Evolutionary conservation across 345 rosid species (phyloP).

Genomic region (Populus euphratica): DNA sequence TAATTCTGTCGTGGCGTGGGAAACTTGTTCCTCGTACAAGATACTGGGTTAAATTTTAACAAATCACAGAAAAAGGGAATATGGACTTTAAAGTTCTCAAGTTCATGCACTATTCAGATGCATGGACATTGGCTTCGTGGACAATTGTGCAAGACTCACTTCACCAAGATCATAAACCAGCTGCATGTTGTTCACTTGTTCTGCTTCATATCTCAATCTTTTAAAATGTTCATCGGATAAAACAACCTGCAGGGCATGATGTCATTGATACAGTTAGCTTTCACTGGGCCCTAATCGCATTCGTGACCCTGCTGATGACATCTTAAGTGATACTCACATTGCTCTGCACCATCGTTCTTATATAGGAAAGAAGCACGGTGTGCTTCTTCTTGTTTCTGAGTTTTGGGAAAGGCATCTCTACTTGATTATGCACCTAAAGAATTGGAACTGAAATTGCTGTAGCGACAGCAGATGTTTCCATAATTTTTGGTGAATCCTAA

Average conservation of each 20-base stretch:
- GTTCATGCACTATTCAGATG: background rate
- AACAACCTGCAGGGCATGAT: background rate
- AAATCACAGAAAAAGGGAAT: background rate
- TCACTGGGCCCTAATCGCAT: too few relatives aligned
- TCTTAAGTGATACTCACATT: background rate
- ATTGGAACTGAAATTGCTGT: too few relatives aligned
- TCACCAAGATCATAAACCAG: background rate
- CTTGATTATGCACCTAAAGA: too few relatives aligned
- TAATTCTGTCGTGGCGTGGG: too few relatives aligned
- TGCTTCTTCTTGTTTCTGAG: too few relatives aligned
- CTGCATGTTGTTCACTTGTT: background rate
- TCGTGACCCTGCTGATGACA: background rate
- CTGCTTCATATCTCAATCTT: background rate
- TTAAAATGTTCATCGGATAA: too few relatives aligned
- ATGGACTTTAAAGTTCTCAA: background rate
- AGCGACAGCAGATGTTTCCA: too few relatives aligned
- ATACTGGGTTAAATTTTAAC: background rate
- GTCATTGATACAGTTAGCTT: background rate
- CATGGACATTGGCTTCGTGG: background rate
- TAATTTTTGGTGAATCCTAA: too few relatives aligned
- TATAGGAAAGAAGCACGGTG: too few relatives aligned
- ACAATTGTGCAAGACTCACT: too few relatives aligned
- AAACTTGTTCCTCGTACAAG: background rate
- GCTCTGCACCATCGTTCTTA: background rate
- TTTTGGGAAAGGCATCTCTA: too few relatives aligned